Conservation (phyloP, 805 yeast species). For the Pichia thaimueangensis region DNA sequence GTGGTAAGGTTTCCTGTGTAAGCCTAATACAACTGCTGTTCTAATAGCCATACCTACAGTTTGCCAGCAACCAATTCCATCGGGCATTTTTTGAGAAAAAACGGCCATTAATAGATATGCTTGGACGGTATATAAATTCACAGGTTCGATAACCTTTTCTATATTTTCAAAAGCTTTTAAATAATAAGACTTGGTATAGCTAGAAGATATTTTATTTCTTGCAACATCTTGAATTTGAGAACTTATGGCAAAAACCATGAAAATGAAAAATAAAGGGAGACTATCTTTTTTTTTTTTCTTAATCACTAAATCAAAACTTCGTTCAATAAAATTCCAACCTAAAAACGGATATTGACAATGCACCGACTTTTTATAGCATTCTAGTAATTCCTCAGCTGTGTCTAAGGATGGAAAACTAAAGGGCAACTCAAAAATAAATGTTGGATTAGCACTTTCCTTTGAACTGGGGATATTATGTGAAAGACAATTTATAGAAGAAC, state of each 20-base stretch:
- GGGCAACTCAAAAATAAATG: slow-evolving; percentile 9
- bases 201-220: slow-evolving; percentile 6
- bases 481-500: slow-evolving; percentile 20
- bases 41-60: slow-evolving; percentile 29
- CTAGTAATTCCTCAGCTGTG: slow-evolving; percentile 16
- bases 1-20: slow-evolving; percentile 26
- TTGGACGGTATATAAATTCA: slow-evolving; percentile 27
- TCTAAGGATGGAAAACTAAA: slow-evolving; percentile 20
- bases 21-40: slow-evolving; percentile 27
- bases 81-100: slow-evolving; percentile 32
- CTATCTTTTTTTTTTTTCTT: slow-evolving; percentile 14
- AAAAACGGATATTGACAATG: slow-evolving; percentile 33
- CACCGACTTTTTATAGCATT: slow-evolving; percentile 25
- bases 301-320: slow-evolving; percentile 19
- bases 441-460: neutral
- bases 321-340: slow-evolving; percentile 25
- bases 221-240: slow-evolving; percentile 19
- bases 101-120: slow-evolving; percentile 27
- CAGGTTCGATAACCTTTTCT: slow-evolving; percentile 19
- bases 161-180: slow-evolving; percentile 27
- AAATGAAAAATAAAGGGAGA: slow-evolving; percentile 23
- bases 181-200: slow-evolving; percentile 26
- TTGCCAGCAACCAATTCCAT: slow-evolving; percentile 30
- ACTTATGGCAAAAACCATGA: slow-evolving; percentile 31
- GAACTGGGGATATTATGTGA: slow-evolving; percentile 2